phyloP scores from a whole-genome alignment of 108 stramenopile genomes.

The Schizochytrium sp. region DNA sequence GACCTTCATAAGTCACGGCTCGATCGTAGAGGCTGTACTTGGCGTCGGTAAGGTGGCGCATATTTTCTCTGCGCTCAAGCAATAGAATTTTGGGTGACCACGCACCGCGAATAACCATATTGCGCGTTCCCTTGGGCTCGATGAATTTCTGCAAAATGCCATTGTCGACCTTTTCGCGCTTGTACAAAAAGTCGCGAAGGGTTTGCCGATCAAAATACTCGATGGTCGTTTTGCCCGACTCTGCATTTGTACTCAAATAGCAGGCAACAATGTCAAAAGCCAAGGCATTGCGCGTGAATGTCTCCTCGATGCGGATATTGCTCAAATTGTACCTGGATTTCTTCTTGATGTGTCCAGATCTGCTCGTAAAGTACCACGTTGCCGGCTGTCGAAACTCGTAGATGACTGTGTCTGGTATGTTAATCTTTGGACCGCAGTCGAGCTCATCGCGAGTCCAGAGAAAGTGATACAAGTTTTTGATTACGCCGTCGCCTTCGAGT shows the following conservation, averaged over 20 bases:
- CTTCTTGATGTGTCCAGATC: constrained; percentile 61
- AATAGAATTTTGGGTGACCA: constrained; percentile 74
- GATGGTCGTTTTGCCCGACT: constrained; percentile 43
- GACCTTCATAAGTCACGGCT: constrained; percentile 70
- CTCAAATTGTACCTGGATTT: constrained; percentile 66
- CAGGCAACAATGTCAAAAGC: constrained; percentile 63
- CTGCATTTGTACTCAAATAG: constrained; percentile 46
- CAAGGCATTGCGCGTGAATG: constrained; percentile 54
- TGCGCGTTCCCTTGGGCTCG: constrained; percentile 60
- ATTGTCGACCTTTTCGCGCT: constrained; percentile 56
- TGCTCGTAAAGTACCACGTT: constrained; percentile 71
- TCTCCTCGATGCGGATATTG: constrained; percentile 65
- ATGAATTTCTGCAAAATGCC: constrained; percentile 71
- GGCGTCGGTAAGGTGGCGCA: constrained; percentile 57
- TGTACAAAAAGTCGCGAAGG: constrained; percentile 57
- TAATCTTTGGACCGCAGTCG: constrained; percentile 43
- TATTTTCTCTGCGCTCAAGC: constrained; percentile 63
- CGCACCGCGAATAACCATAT: constrained; percentile 56
- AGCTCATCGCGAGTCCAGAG: constrained; percentile 64
- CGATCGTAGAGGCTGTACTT: constrained; percentile 69
- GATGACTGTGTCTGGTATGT: constrained; percentile 68
- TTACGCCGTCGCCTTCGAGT: constrained; percentile 66
- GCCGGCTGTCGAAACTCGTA: constrained; percentile 73
- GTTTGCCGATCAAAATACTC: constrained; percentile 65
- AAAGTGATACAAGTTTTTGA: constrained; percentile 57